Conservation (phyloP, 768 basidiomycete species). For the Brasilioporus rufonigricans region DNA sequence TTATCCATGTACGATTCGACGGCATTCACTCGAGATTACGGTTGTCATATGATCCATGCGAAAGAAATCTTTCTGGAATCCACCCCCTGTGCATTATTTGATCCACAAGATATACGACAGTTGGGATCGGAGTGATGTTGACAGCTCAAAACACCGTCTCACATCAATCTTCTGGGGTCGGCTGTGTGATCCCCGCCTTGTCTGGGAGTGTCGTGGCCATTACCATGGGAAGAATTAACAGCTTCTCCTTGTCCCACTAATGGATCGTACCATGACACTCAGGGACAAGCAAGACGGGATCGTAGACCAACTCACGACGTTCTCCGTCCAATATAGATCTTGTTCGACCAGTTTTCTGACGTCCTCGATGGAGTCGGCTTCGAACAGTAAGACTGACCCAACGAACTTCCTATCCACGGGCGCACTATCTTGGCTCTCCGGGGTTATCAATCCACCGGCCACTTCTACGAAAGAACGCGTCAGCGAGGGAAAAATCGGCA, state of each 20-base stretch:
- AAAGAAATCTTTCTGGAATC: background rate
- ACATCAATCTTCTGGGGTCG: constrained; percentile 21
- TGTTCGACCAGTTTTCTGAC: constrained; percentile 38
- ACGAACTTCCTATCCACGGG: constrained; percentile 53
- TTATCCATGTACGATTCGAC: background rate
- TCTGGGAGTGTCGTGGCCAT: constrained; percentile 37
- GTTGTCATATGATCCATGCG: background rate
- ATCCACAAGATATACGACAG: background rate
- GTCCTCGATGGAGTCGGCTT: constrained; percentile 51
- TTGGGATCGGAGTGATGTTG: background rate
- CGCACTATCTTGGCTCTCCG: constrained; percentile 50
- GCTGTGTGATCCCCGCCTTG: constrained; percentile 21
- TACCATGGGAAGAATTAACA: constrained; percentile 47
- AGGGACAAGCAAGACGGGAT: background rate
- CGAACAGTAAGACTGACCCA: constrained; percentile 56
- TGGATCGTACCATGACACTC: background rate
- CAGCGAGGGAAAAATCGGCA: constrained; percentile 5
- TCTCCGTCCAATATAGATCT: constrained; percentile 43
- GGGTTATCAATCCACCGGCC: constrained; percentile 57
- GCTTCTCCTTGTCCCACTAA: constrained; percentile 59
- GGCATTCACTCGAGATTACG: background rate
- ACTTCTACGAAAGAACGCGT: constrained; percentile 35
- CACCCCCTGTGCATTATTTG: constrained; percentile 1
- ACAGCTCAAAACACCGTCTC: background rate
- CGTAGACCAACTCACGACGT: constrained; percentile 37